Evolutionary conservation across 352 stramenopile genomes (phyloP), one percentile per base, ranked within the genome.

Genomic region (Aphanomyces astaci): DNA sequence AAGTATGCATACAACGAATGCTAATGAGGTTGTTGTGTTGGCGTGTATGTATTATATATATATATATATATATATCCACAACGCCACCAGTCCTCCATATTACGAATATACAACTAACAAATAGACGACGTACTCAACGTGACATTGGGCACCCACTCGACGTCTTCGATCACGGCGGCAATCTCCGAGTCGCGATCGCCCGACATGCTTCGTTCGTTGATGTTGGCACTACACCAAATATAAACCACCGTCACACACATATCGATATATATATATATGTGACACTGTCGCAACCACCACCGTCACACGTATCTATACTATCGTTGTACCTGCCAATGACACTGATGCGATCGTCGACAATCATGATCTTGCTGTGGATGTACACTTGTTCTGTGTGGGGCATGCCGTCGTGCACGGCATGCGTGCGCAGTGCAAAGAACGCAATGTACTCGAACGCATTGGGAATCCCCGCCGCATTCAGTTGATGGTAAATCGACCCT

Each of bases 281-380:
- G n/a, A n/a, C n/a, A n/a, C n/a, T n/a, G n/a, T n/a, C n/a, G n/a
- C n/a, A n/a, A n/a, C n/a, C n/a, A n/a, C n/a, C n/a, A n/a, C n/a
- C n/a, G n/a, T n/a, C n/a, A n/a, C n/a, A n/a, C n/a, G n/a, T n/a
- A n/a, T n/a, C n/a, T n/a, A n/a, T n/a, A 64, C 17, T 15, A 43
- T 7, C 3, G 3, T 40, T 5, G 19, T 43, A 68, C 62, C 54
- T 90, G 11, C 86, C 86, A 31, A 95, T 91, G 73, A 95, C 93
- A 54, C 73, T 85, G 54, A 65, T 73, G 33, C 82, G 75, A 51
- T 95, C 86, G 71, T 95, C 86, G 11, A 92, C 86, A 53, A 95
- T 92, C 84, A 95, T 96, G 64, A 96, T 72, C 73, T 97, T 97
- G 67, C 79, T 94, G 76, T 97, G 90, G 24, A 97, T 83, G 69